Evolutionary conservation across 139 green algal species (phyloP), one percentile per base, ranked within the genome.

Genomic region (Trebouxia sp.): DNA sequence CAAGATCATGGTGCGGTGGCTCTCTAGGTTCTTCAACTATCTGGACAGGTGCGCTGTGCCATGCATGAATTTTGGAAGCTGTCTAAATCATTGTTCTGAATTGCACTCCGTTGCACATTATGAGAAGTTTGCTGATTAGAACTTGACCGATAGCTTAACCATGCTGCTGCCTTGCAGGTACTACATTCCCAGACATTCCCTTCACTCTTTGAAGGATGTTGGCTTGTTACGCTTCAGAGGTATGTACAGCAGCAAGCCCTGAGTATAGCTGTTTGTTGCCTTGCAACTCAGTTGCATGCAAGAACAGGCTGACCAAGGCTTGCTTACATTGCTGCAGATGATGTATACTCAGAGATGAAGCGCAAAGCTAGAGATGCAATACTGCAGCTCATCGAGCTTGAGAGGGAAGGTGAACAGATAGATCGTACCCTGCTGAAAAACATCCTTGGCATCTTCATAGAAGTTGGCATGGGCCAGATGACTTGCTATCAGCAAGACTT

Each of bases 1-100:
- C 91, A 97, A 98, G 83, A 83, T 99, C 66, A 99, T 99, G 97
- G 94, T 99, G 11, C 90, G 96, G 20, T 99, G 96, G 95, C 88
- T 99, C 39, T 97, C 92, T 0, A 88, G 94, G 30, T 98, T 99
- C 87, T 99, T 99, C 93, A 98, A 99, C 85, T 99, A 99, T 84
- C 86, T 99, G 4, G 97, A 99, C 87, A 90, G 97, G 91, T 96
- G 42, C 14, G 20, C 55, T 75, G 45, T n/a, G 10, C 22, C 38
- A 17, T 80, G 72, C 42, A 11, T 58, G 45, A n/a, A n/a, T n/a
- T n/a, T n/a, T n/a, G n/a, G 48, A 14, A n/a, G 48, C 17, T 14
- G 48, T 58, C 48, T 58, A n/a, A 17, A 17, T 17, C 17, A 14
- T n/a, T n/a, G n/a, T n/a, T n/a, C n/a, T n/a, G n/a, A n/a, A 3